These are phyloP conservation scores for Fusarium newnesense DNA, from an alignment of 2,329 filamentous ascomycete species.

Conservation along the genomic window DNA sequence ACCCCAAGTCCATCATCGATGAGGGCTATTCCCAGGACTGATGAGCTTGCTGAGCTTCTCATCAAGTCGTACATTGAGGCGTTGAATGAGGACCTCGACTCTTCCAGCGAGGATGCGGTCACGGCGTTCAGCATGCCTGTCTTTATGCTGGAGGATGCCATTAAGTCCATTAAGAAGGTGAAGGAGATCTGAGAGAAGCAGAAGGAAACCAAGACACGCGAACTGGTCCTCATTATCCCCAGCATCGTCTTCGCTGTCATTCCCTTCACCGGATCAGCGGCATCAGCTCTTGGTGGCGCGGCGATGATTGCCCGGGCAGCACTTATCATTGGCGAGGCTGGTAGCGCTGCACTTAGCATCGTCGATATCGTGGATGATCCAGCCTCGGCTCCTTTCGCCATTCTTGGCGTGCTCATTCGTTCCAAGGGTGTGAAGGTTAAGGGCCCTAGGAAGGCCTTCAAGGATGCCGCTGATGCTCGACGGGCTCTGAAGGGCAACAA, in stretches of 20 bases:
- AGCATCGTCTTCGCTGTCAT: conserved; percentile 31
- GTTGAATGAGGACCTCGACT: neutral
- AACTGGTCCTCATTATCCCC: conserved; percentile 48
- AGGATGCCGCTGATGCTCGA: neutral
- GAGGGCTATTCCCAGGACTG: neutral
- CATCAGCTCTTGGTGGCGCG: neutral
- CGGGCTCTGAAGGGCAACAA: neutral
- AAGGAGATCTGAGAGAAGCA: conserved; percentile 41
- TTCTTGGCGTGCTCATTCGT: conserved; percentile 39
- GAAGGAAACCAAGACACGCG: conserved; percentile 36
- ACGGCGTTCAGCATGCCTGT: conserved; percentile 7
- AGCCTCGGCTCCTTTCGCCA: conserved; percentile 42
- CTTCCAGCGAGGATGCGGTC: neutral
- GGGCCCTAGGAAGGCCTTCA: neutral
- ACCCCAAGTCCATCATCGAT: fast-evolving
- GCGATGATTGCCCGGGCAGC: conserved; percentile 11
- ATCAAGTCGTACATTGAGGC: fast-evolving
- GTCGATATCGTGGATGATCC: conserved; percentile 41
- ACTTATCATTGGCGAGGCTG: conserved; percentile 34
- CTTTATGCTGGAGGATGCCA: conserved; percentile 38
- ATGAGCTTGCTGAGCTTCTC: neutral
- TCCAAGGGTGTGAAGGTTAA: neutral
- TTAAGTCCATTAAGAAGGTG: conserved; percentile 38
- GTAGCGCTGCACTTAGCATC: conserved; percentile 38
- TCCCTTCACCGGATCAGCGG: neutral